Percentiles rank a stretch among this genome's conserved stretches.
Evolutionary conservation across 2,329 filamentous ascomycete species (phyloP).

Genomic region (Harringtonia lauricola): DNA sequence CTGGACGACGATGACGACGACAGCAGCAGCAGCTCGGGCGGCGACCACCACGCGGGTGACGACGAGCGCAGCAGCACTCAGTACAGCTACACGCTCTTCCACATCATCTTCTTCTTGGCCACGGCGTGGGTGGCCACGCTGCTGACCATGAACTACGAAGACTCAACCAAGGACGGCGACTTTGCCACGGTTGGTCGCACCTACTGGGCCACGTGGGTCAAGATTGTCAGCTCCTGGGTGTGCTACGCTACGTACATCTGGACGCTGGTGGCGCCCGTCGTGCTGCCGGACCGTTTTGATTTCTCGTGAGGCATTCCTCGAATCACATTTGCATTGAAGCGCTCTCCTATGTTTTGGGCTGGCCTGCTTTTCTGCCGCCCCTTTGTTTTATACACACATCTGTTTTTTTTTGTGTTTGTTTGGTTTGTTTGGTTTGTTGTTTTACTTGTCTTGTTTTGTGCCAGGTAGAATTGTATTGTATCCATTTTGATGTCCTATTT

Average conservation of each 20-base stretch:
- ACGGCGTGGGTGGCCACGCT: constrained; percentile 94
- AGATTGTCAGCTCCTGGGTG: constrained; percentile 95
- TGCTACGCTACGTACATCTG: constrained; percentile 92
- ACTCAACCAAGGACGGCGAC: constrained; percentile 52
- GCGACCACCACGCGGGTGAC: constrained; percentile 57
- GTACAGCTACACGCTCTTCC: constrained; percentile 94
- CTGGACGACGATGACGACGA: constrained; percentile 61
- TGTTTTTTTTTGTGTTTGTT: neutral
- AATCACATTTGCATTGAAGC: too few relatives aligned
- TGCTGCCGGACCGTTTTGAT: constrained; percentile 80
- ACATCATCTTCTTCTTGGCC: constrained; percentile 93
- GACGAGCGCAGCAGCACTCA: constrained; percentile 85
- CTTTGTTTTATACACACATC: neutral
- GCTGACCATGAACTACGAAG: constrained; percentile 62
- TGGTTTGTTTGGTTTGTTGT: neutral
- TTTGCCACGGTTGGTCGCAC: constrained; percentile 91
- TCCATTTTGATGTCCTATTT: neutral
- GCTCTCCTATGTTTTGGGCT: neutral
- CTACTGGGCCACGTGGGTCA: constrained; percentile 97
- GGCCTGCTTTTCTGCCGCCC: too few relatives aligned
- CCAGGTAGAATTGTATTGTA: too few relatives aligned
- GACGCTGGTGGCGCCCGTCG: constrained; percentile 78
- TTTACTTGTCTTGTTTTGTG: neutral
- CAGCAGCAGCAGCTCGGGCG: constrained; percentile 51
- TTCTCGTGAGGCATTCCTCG: constrained; percentile 9